phyloP scores from a whole-genome alignment of 495 filamentous ascomycete species.

The Bathelium albidoporum region DNA sequence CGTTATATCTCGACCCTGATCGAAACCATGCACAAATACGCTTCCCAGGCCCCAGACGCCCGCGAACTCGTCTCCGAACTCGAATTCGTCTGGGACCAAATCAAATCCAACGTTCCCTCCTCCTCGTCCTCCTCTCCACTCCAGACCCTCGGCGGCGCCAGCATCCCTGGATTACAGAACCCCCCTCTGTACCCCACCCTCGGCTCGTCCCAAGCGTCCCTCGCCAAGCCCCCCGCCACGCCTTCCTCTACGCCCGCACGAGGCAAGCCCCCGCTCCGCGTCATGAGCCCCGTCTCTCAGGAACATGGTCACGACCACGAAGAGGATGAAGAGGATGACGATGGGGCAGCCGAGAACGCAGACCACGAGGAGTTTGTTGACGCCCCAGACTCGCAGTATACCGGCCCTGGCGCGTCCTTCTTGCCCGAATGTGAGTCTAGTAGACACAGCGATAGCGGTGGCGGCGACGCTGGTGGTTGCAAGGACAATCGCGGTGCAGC shows the following conservation, averaged over 20 bases:
- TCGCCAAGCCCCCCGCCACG: not conserved
- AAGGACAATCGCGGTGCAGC: constrained; percentile 10
- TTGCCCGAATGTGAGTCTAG: not conserved
- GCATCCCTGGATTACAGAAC: constrained; percentile 16
- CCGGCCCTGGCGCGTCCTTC: constrained; percentile 12
- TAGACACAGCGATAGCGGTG: not conserved
- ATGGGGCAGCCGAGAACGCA: constrained; percentile 24
- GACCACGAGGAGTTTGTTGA: constrained; percentile 33
- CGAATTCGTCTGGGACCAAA: constrained; percentile 97
- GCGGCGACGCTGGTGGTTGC: not conserved
- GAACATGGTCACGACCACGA: too few relatives aligned
- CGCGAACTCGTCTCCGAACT: constrained; percentile 84
- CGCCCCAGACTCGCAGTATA: constrained; percentile 32
- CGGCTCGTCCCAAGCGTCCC: constrained; percentile 3
- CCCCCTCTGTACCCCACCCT: constrained; percentile 12
- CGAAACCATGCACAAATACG: constrained; percentile 92
- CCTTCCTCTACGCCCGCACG: not conserved
- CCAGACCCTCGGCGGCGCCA: constrained; percentile 18
- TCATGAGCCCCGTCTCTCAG: constrained; percentile 73
- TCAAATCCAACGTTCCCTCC: constrained; percentile 69
- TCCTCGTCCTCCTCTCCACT: constrained; percentile 42
- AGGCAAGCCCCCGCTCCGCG: constrained; percentile 40
- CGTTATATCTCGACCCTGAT: constrained; percentile 87
- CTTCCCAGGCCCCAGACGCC: constrained; percentile 73
- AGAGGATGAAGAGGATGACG: constrained; percentile 59